Base-by-base conservation (phyloP, 169 alveolate species). In the Theileria equi region DNA sequence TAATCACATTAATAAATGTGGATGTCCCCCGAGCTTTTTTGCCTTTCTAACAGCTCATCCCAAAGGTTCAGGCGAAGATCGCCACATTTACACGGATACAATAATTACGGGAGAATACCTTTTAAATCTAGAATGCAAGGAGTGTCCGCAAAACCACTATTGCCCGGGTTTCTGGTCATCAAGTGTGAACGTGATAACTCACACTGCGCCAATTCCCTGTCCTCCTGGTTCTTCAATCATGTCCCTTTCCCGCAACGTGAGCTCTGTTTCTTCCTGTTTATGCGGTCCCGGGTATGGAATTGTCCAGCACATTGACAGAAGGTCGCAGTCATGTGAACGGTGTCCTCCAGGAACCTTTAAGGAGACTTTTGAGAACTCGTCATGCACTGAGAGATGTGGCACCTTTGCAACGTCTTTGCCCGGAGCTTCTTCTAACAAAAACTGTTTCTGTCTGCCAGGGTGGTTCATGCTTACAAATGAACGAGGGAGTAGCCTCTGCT, bases 401-500 rank as follows among this genome's bases (percentile, higher is more conserved):
- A 82, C 59, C n/a, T 86, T 66, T 54, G 71, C 90, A 19, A 77
- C 82, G 44, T 60, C 89, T 0, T 77, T 81, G 52, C 74, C 81
- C 2, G 92, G 92, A 6, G 82, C 92, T 19, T 48, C 85, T 25
- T 64, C 82, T 38, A 55, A 61, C 48, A 72, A 74, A 23, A 88
- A 86, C 11, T 86, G 92, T 55, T 86, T 86, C 71, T 86, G 92
- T 57, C 73, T 78, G 32, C 82, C 84, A 32, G 82, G 83, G 35
- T 77, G 63, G 35, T 86, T 74, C 58, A 69, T 62, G 79, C 59
- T 69, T 34, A 79, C 71, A 34, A 81, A 73, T 23, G 63, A 48
- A 36, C 70, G 79, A 19, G 67, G 76, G 26, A 36, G 77, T 45
- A 63, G 79, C 35, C 80, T 57, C 19, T 78, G 92, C 52, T 72